Evolutionary conservation across 2,329 filamentous ascomycete genomes (phyloP).

Genomic region (Trichoderma brevicompactum): DNA sequence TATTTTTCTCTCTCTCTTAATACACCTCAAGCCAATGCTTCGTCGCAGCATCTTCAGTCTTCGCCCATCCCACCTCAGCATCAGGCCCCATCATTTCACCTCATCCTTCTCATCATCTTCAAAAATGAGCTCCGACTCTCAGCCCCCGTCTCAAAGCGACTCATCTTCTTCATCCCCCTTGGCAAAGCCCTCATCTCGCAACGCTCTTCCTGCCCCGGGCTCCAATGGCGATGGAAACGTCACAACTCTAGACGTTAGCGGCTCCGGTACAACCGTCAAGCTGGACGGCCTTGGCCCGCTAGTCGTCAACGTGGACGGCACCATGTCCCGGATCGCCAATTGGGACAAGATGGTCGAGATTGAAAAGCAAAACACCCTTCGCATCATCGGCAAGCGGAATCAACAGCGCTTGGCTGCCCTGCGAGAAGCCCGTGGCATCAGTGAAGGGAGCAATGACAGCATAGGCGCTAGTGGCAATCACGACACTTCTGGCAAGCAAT

Average conservation of each 20-base stretch:
- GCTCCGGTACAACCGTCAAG: slow-evolving; percentile 49
- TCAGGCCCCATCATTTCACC: neutral
- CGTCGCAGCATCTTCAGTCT: slow-evolving; percentile 18
- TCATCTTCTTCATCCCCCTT: neutral
- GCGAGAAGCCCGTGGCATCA: slow-evolving; percentile 29
- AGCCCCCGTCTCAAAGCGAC: slow-evolving; percentile 4
- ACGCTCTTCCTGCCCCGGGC: slow-evolving; percentile 38
- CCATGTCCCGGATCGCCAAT: slow-evolving; percentile 71
- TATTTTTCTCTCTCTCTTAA: too few species aligned
- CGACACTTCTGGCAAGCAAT: slow-evolving; percentile 20
- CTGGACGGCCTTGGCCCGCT: slow-evolving; percentile 73
- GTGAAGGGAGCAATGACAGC: slow-evolving; percentile 14
- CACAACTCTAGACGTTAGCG: slow-evolving; percentile 42
- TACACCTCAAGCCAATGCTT: slow-evolving; percentile 15
- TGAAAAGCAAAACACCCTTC: slow-evolving; percentile 69
- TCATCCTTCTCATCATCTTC: slow-evolving; percentile 5
- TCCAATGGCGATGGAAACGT: slow-evolving; percentile 24
- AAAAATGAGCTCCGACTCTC: slow-evolving; percentile 20
- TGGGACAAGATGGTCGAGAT: slow-evolving; percentile 73
- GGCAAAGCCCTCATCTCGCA: slow-evolving; percentile 14
- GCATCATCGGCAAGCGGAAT: slow-evolving; percentile 71
- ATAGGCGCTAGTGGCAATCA: slow-evolving; percentile 28
- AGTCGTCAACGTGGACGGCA: slow-evolving; percentile 74
- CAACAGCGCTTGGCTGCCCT: slow-evolving; percentile 62
- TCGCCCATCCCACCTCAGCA: neutral